A percentile compares a stretch with the other conserved stretches of the same genome.
phyloP scores from a whole-genome alignment of 2,329 filamentous ascomycete genomes.

The Gliomastix tumulicola region DNA sequence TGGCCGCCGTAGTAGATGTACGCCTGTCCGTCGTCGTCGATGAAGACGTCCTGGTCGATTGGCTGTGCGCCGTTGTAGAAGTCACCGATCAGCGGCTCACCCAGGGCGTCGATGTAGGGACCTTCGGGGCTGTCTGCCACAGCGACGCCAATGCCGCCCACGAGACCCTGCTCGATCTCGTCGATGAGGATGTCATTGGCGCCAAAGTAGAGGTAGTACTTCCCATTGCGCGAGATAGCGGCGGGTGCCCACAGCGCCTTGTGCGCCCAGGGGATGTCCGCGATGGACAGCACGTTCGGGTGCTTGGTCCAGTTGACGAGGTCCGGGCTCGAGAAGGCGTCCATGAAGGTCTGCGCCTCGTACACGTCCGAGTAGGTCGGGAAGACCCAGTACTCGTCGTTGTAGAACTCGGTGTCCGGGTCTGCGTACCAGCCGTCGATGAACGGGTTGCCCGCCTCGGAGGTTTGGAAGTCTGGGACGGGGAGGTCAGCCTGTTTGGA shows the following conservation, averaged over 20 bases:
- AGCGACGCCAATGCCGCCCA: slow-evolving; percentile 29
- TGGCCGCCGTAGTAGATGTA: slow-evolving; percentile 34
- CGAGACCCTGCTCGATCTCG: slow-evolving; percentile 14
- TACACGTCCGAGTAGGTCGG: slow-evolving; percentile 36
- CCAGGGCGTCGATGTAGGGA: slow-evolving; percentile 24
- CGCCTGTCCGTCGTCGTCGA: slow-evolving; percentile 33
- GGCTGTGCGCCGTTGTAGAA: slow-evolving; percentile 39
- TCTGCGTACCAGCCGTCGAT: slow-evolving; percentile 44
- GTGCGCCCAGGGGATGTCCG: slow-evolving; percentile 29
- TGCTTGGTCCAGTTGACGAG: slow-evolving; percentile 41
- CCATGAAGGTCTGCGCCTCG: slow-evolving; percentile 39
- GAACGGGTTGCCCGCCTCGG: slow-evolving; percentile 38
- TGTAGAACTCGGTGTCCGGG: slow-evolving; percentile 39
- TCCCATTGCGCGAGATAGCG: slow-evolving; percentile 31
- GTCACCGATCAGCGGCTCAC: slow-evolving; percentile 21
- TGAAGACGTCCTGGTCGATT: slow-evolving; percentile 30
- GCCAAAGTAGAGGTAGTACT: slow-evolving; percentile 42
- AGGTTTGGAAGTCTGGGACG: slow-evolving; percentile 26
- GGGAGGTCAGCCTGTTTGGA: not conserved
- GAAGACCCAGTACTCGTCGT: slow-evolving; percentile 38
- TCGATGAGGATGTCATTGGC: slow-evolving; percentile 36
- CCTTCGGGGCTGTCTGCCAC: slow-evolving; percentile 23
- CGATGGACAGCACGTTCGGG: slow-evolving; percentile 27
- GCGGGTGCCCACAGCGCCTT: slow-evolving; percentile 41
- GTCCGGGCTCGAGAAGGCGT: slow-evolving; percentile 42